phyloP scores from a whole-genome alignment of 306 rosid genomes.

The Rosa multiflora region DNA sequence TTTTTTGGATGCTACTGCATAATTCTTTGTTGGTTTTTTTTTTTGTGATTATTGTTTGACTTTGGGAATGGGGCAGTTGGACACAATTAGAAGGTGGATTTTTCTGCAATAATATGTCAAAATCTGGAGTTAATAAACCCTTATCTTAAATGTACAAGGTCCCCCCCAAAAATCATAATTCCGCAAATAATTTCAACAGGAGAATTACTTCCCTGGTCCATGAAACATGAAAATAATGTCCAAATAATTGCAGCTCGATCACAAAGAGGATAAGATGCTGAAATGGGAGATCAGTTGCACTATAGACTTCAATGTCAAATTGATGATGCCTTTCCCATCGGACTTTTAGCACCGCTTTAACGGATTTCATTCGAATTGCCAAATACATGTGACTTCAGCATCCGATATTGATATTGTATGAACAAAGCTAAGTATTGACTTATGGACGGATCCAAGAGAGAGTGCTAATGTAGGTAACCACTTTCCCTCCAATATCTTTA shows the following conservation, averaged over 20 bases:
- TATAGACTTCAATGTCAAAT: neutral
- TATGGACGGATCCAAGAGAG: neutral
- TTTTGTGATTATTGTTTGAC: neutral
- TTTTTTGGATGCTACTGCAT: neutral
- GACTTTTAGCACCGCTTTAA: neutral
- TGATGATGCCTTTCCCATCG: neutral
- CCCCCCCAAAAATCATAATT: conserved; percentile 11
- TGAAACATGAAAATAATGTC: neutral
- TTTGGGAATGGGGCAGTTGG: neutral
- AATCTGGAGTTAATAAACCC: neutral
- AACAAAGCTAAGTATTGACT: neutral
- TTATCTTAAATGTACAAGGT: conserved; percentile 6
- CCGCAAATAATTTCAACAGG: conserved; percentile 21
- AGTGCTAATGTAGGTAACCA: neutral
- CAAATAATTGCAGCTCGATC: neutral
- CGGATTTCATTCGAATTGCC: neutral
- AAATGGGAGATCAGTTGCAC: conserved; percentile 1
- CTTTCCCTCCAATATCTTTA: neutral
- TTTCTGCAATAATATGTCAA: neutral
- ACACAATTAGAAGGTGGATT: neutral
- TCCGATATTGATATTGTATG: neutral
- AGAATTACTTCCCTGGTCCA: neutral
- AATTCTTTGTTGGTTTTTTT: neutral
- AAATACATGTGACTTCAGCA: neutral
- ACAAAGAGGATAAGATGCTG: neutral